Base-by-base conservation (phyloP, 192 early-diverging fungal species). In the Globomyces pollinis-pini region DNA sequence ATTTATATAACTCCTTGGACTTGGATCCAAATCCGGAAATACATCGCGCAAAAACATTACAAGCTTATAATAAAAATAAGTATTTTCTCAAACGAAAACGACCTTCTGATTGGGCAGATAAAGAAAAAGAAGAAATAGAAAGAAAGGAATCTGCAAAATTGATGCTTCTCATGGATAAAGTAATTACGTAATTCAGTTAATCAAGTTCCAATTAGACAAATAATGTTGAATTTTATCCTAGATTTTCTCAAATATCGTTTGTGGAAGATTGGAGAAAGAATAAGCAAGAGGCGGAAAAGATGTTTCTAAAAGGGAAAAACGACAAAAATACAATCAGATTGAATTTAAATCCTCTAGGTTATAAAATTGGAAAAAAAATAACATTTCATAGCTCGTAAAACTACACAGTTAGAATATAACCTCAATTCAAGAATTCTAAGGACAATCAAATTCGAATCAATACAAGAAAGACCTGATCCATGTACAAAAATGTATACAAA, bases 151-250 rank as follows among this genome's bases (percentile, higher is more conserved):
- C 55, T 28, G 57, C 62, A 20, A 34, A 49, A 20, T 16, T 66
- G 49, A 66, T 71, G 69, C 21, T 71, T 42, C 43, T 71, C 11
- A 71, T 71, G 69, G 62, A 71, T 29, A 62, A 71, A 47, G 60
- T n/a, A n/a, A n/a, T n/a, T n/a, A n/a, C n/a, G n/a, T n/a, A n/a
- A n/a, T n/a, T n/a, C n/a, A 64, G 53, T 51, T 16, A 24, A 34
- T 30, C 11, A 36, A 3, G 9, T 3, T 12, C 59, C 16, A 4
- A n/a, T n/a, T n/a, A n/a, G n/a, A n/a, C 32, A 16, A 18, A 54
- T 32, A 13, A 38, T 32, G 26, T 23, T 3, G 21, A 39, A 12
- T 56, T 45, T 29, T 41, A 61, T 36, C 29, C 54, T 28, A 61
- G 63, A 16, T 71, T 58, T 42, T 36, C 31, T 18, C 56, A 59